phyloP scores from a whole-genome alignment of 2,329 filamentous ascomycete species.

The Cladosporium sphaerospermum region DNA sequence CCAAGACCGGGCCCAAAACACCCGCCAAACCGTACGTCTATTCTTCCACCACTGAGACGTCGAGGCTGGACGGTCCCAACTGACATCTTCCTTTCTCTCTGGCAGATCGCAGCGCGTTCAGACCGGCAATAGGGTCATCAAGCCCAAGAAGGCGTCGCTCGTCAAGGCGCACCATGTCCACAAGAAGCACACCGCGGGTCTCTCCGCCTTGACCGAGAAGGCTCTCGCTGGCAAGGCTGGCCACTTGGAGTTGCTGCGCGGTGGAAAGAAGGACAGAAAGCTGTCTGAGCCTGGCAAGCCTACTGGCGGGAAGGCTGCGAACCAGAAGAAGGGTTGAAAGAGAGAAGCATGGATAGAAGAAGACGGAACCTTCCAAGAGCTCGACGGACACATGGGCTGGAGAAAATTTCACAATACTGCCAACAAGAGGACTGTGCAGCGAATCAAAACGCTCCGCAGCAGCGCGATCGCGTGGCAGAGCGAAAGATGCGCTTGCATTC shows the following conservation, averaged over 20 bases:
- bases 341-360: not conserved
- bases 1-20: slow-evolving; percentile 19
- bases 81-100: not conserved
- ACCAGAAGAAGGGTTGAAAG: slow-evolving; percentile 6
- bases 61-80: not conserved
- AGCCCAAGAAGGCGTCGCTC: slow-evolving; percentile 58
- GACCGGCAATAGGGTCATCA: slow-evolving; percentile 54
- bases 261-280: slow-evolving; percentile 56
- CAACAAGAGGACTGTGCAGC: too few species aligned
- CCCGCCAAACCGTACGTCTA: slow-evolving; percentile 18
- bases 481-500: too few species aligned
- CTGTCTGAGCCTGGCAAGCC: slow-evolving; percentile 5
- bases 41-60: not conserved
- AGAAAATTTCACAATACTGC: too few species aligned
- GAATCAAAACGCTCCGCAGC: too few species aligned
- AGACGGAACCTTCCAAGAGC: not conserved
- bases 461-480: too few species aligned
- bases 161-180: slow-evolving; percentile 57
- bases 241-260: slow-evolving; percentile 61
- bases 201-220: slow-evolving; percentile 61
- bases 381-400: not conserved
- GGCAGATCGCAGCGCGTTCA: slow-evolving; percentile 28
- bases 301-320: not conserved
- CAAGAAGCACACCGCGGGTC: slow-evolving; percentile 59
- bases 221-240: slow-evolving; percentile 61